Base-by-base conservation (phyloP, 352 stramenopile species). In the Thraustochytrium striatum region DNA sequence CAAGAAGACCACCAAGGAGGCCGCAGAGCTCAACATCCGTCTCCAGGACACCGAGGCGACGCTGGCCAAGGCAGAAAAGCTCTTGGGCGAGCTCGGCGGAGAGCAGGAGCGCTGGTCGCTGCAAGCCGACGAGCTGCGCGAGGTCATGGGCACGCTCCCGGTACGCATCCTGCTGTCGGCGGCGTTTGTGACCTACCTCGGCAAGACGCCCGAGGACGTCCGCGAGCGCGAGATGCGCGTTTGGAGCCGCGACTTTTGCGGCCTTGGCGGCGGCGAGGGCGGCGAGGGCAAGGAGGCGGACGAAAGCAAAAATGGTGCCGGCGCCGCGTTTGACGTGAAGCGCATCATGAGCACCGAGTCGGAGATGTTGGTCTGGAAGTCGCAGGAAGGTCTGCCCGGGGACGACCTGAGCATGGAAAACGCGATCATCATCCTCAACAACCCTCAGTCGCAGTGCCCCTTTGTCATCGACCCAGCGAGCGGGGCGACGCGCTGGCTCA, bases 321-420 rank as follows among this genome's bases (percentile, higher is more conserved):
- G 72, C 8, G 79, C 72, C 44, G 70, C 70, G 13, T 94, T 94
- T 72, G 89, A 95, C 55, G 93, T 93, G 39, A 89, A 89, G 28
- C 91, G 92, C 68, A 39, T 96, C 3, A 84, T 97, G 75, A 95
- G 88, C 72, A 92, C 89, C 0, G 94, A 98, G 82, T 95, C 88
- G 28, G 90, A 97, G 81, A 65, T 97, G 33, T 86, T 97, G 2
- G 92, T 91, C 13, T 98, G 93, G 94, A 97, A 97, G 79, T 83
- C 85, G 39, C 89, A 62, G 39, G 32, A 94, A 83, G 93, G 93
- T 0, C 83, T 98, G 8, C 94, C 94, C 0, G 87, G 90, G 0
- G 94, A 98, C 75, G 89, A 94, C 43, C 82, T 98, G 1, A 96
- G 89, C 9, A 93, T 96, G 87, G 94, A 98, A 72, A 98, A 98